phyloP scores from a whole-genome alignment of 2,329 filamentous ascomycete species.

The Fusarium verticillioides region DNA sequence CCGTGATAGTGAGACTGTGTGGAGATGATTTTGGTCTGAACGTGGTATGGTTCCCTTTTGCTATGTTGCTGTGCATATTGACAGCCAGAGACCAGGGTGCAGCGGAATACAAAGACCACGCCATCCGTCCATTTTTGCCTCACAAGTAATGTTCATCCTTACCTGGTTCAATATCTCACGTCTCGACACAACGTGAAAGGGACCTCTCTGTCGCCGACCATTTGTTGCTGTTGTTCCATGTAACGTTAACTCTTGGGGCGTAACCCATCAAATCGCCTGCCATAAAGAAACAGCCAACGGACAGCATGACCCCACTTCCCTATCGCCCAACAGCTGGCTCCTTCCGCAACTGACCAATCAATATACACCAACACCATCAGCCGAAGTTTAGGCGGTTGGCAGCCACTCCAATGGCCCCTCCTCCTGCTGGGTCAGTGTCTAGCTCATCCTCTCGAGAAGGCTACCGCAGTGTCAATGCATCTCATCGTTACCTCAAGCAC shows the following conservation, averaged over 20 bases:
- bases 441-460: conserved; percentile 39
- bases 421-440: conserved; percentile 39
- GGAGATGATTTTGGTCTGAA: conserved; percentile 16
- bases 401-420: conserved; percentile 40
- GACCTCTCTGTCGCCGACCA: conserved; percentile 3
- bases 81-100: conserved; percentile 23
- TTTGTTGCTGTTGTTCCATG: conserved; percentile 35
- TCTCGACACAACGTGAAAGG: conserved; percentile 36
- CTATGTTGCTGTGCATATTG: conserved; percentile 29
- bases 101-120: conserved; percentile 35
- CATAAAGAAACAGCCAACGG: conserved; percentile 31
- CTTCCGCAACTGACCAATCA: conserved; percentile 33
- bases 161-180: conserved; percentile 26
- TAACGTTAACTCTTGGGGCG: conserved; percentile 44
- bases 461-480: conserved; percentile 39
- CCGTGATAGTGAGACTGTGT: conserved; percentile 24
- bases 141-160: conserved; percentile 32
- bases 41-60: conserved; percentile 30
- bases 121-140: conserved; percentile 32
- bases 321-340: neutral
- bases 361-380: conserved; percentile 4
- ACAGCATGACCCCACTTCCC: conserved; percentile 19
- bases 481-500: conserved; percentile 48
- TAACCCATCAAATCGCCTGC: conserved; percentile 16
- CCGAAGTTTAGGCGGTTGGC: conserved; percentile 43